Conservation (phyloP, 2,329 filamentous ascomycete species). For the Pseudopyricularia javanii region DNA sequence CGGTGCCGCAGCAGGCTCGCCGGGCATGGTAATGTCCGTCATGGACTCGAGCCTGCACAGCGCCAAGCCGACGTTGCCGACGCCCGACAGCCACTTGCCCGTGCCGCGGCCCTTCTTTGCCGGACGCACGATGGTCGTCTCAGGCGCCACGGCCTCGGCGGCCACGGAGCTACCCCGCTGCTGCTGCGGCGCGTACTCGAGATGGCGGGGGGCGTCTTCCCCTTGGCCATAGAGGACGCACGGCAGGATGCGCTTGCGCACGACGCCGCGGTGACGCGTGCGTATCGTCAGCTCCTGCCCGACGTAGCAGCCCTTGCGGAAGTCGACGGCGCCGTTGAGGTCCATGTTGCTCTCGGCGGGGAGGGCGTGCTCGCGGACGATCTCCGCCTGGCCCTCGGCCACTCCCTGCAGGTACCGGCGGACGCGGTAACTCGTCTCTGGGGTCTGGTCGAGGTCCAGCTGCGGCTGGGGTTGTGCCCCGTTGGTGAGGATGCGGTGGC, state of each 20-base stretch:
- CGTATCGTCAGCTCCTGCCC: constrained; percentile 95
- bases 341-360: constrained; percentile 89
- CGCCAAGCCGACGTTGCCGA: constrained; percentile 74
- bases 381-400: constrained; percentile 73
- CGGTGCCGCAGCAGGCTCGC: constrained; percentile 39
- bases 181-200: constrained; percentile 44
- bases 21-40: constrained; percentile 63
- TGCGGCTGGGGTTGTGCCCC: neutral
- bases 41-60: constrained; percentile 83
- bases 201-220: constrained; percentile 22
- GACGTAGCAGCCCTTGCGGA: constrained; percentile 92
- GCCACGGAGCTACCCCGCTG: constrained; percentile 11
- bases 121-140: constrained; percentile 36
- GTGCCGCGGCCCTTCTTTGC: constrained; percentile 54
- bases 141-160: constrained; percentile 25
- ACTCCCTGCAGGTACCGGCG: constrained; percentile 71
- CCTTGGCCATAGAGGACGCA: constrained; percentile 54
- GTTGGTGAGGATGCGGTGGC: constrained; percentile 31
- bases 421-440: constrained; percentile 54
- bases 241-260: constrained; percentile 80
- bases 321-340: constrained; percentile 74
- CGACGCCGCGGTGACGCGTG: constrained; percentile 86
- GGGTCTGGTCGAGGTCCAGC: constrained; percentile 16
- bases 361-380: constrained; percentile 57
- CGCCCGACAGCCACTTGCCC: constrained; percentile 67